Percentiles rank a stretch among this genome's conserved stretches.
Evolutionary conservation across 805 yeast species (phyloP).

Genomic region (Zygosaccharomyces gambellarensis): DNA sequence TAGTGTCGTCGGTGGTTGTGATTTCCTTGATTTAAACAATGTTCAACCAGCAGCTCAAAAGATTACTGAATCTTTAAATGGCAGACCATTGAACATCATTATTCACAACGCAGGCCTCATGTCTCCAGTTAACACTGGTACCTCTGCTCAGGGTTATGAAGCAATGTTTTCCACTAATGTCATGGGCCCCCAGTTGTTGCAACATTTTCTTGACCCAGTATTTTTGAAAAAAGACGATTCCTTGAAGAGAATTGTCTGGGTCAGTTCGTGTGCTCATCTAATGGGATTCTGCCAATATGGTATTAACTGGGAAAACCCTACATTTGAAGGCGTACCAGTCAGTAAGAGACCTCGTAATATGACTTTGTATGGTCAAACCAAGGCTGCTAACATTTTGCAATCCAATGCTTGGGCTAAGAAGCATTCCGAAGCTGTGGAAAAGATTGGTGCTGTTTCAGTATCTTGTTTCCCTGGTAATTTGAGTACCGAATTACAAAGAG

Average conservation of each 20-base stretch:
- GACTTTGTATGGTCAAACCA: conserved; percentile 37
- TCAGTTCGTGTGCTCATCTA: conserved; percentile 35
- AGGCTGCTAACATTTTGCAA: conserved; percentile 35
- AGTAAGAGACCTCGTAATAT: conserved; percentile 18
- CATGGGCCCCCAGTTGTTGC: conserved; percentile 38
- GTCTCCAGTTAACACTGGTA: conserved; percentile 27
- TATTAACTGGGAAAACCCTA: conserved; percentile 32
- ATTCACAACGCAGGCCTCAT: conserved; percentile 39
- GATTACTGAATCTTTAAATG: conserved; percentile 15
- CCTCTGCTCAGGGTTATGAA: conserved; percentile 36
- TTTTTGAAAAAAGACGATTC: conserved; percentile 32
- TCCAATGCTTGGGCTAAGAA: conserved; percentile 36
- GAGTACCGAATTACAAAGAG: conserved; percentile 32
- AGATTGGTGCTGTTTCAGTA: conserved; percentile 32
- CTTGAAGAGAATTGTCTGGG: conserved; percentile 39
- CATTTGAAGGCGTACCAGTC: conserved; percentile 19
- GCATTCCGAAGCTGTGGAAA: conserved; percentile 22
- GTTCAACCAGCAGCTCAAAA: conserved; percentile 31
- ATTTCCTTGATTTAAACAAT: conserved; percentile 38
- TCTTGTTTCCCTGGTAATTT: conserved; percentile 38
- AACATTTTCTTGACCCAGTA: conserved; percentile 36
- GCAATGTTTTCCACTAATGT: conserved; percentile 37
- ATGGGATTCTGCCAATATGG: conserved; percentile 31
- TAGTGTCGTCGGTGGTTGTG: conserved; percentile 29
- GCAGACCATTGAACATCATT: conserved; percentile 28